Base-by-base conservation (phyloP, 1,284 basidiomycete genomes). In the Trichosporon sp. region DNA sequence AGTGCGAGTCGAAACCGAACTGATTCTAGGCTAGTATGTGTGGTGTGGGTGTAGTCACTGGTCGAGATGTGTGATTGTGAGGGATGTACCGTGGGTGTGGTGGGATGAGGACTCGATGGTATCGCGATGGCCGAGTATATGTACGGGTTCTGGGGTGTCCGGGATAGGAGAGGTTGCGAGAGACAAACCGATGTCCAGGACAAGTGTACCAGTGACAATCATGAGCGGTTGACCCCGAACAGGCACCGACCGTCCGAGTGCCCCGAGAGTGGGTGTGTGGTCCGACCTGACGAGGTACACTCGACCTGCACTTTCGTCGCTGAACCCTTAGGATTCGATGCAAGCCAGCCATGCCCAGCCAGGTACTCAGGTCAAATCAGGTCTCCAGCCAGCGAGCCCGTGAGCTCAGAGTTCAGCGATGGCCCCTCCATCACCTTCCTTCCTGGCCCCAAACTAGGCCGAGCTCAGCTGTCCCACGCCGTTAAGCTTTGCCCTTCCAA, bases 211-310 rank as follows among this genome's bases (percentile, higher is more conserved):
- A 63, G 59, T 63, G 59, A 63, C 59, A 63, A 35, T 63, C 59
- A 35, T 63, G 59, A 63, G 59, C 59, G 59, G 59, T 63, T 32
- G 59, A 63, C 59, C 59, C 59, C 59, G 59, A 63, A 35, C 59
- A 63, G 59, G 59, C 59, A 63, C 59, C 59, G 59, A 63, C 31
- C 32, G 59, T 63, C 59, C 59, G 59, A 63, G 59, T 63, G 59
- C 59, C 59, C 59, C 59, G 59, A 63, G 32, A 63, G 59, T 63
- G 59, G 32, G 32, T 63, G 59, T 14, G 32, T 35, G 59, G 59
- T 21, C 59, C 32, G 59, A 35, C 32, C 32, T n/a, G 59, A 40
- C 32, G 59, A 63, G 59, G 59, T 35, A 63, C 59, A n/a, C 31
- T 54, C 21, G 51, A 26, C 51, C 51, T 35, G 31, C 31, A 35